Conservation (phyloP, 441 rosid species). For the Brassica balearica region DNA sequence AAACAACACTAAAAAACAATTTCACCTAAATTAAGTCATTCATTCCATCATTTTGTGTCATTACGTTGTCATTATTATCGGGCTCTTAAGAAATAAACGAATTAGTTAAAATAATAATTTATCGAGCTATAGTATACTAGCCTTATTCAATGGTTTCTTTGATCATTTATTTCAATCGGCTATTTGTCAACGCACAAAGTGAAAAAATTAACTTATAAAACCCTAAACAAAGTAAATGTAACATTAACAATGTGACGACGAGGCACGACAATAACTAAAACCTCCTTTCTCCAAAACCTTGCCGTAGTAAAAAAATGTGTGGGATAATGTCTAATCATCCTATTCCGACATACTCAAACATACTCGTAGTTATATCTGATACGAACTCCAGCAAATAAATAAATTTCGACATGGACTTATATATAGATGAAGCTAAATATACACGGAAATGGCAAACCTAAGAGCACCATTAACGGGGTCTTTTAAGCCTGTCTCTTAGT, state of each 20-base stretch:
- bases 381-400: background rate
- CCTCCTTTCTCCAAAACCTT: background rate
- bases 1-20: constrained; percentile 17
- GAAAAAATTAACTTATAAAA: background rate
- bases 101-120: background rate
- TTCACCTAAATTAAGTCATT: constrained; percentile 18
- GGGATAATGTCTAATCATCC: background rate
- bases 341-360: background rate
- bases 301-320: background rate
- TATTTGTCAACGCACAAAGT: constrained; percentile 17
- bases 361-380: constrained; percentile 1
- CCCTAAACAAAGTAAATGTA: background rate
- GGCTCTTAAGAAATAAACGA: constrained; percentile 25
- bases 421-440: constrained; percentile 3
- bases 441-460: constrained; percentile 8
- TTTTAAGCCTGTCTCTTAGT: too few relatives aligned
- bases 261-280: background rate
- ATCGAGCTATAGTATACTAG: constrained; percentile 3
- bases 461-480: too few relatives aligned
- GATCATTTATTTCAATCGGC: background rate
- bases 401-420: background rate
- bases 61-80: constrained; percentile 6
- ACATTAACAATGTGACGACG: constrained; percentile 4
- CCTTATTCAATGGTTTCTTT: constrained; percentile 21
- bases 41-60: constrained; percentile 40